phyloP scores from a whole-genome alignment of 2,329 filamentous ascomycete species.

The Helminthosporium solani region DNA sequence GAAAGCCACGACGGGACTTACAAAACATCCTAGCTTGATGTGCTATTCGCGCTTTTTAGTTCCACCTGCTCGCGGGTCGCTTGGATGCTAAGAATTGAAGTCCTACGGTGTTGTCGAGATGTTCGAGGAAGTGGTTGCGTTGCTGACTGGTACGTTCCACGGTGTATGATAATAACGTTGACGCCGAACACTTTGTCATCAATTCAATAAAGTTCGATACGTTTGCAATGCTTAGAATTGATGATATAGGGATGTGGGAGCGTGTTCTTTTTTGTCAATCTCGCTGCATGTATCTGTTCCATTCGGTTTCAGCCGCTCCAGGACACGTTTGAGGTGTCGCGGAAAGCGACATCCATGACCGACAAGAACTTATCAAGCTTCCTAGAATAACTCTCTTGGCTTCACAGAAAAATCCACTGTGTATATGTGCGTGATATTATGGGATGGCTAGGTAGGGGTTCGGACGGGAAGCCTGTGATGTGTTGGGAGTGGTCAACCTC shows the following conservation, averaged over 20 bases:
- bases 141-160: background rate
- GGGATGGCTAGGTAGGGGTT: background rate
- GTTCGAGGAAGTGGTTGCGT: slow-evolving; percentile 5
- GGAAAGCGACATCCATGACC: background rate
- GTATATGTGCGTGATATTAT: no score
- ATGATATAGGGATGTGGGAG: background rate
- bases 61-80: slow-evolving; percentile 10
- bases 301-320: slow-evolving; percentile 13
- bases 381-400: no score
- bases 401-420: no score
- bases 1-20: slow-evolving; percentile 11
- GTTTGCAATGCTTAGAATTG: background rate
- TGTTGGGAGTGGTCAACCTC: background rate
- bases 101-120: background rate
- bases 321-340: slow-evolving; percentile 8
- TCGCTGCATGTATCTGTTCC: slow-evolving; percentile 3
- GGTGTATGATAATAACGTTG: no score
- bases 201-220: no score
- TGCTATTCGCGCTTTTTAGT: background rate
- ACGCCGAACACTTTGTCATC: no score
- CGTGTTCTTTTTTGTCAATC: background rate
- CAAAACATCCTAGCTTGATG: slow-evolving; percentile 28
- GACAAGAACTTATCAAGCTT: background rate
- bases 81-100: no score
- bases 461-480: background rate